Base-by-base conservation (phyloP, 805 yeast genomes). In the Lachancea meyersii region DNA sequence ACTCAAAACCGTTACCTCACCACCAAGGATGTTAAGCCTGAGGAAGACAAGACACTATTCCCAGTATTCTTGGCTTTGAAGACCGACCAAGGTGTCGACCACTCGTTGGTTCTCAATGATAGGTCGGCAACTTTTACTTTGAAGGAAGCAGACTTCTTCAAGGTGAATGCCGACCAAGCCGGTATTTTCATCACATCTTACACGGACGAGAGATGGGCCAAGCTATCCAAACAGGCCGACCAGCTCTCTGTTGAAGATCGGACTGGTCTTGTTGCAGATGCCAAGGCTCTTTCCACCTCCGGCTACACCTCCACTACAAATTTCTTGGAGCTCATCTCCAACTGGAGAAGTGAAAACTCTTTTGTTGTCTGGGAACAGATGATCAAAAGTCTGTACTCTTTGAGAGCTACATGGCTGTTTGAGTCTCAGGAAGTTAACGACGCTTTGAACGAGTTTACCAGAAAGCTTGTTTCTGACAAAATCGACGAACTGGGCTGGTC, bases 241-340 rank as follows among this genome's bases (percentile, higher is more conserved):
- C 65, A 73, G 52, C 71, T 85, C 53, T 72, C 86, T 9, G 82
- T 80, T 40, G 85, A 81, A 59, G 94, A 85, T 63, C 77, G 86
- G 63, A 78, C 82, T 43, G 91, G 89, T 33, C 71, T 82, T 52
- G 82, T 84, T 37, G 83, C 89, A n/a, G 94, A 85, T 65, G 85
- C 85, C 16, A 77, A 75, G 40, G 75, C 86, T 7, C 70, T 83
- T 51, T 77, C 91, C 4, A 67, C 79, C 21, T 79, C 91, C 16
- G 93, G 93, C 23, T 73, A 75, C 53, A 76, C 81, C 43, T 68
- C 80, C 20, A 76, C 88, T 26, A 68, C 77, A 3, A 78, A 72
- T 52, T 72, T 82, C 56, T 73, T 82, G 51, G 66, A 70, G 47
- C 73, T 82, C 57, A 72, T 82, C 33, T 70, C 75, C 43, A 68